Base-by-base conservation (phyloP, 108 stramenopile species). In the Mayamaea pseudoterrestris region DNA sequence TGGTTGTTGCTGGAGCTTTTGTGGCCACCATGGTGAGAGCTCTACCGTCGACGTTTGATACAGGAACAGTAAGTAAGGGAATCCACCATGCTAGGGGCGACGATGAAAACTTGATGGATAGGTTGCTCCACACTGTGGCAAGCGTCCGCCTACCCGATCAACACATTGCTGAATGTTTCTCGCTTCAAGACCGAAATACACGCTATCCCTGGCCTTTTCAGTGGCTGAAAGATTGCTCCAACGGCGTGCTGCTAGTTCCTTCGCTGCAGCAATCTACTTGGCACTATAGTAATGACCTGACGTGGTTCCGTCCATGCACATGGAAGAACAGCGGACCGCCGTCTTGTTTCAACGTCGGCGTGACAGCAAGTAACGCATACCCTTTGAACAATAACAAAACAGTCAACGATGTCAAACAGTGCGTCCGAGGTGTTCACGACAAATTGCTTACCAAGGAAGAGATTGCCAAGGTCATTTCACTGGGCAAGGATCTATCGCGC, bases 351-450 rank as follows among this genome's bases (percentile, higher is more conserved):
- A 20, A 32, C 31, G 14, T 22, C 2, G 61, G 65, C 9, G 21
- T 68, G n/a, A 41, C 64, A 27, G 48, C 44, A 14, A 43, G 43
- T 18, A 34, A 8, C 3, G 37, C 37, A 18, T n/a, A n/a, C n/a
- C n/a, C n/a, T n/a, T n/a, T n/a, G n/a, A n/a, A n/a, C n/a, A n/a
- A n/a, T n/a, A n/a, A n/a, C n/a, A n/a, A n/a, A n/a, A n/a, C n/a
- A n/a, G n/a, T n/a, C 41, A 42, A n/a, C n/a, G 21, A 5, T 1
- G 34, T 5, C 25, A 14, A 46, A 18, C 9, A 20, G 29, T 75
- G 73, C 44, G 69, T 75, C 40, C 60, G 73, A 16, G 73, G 73
- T 13, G 56, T 75, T 1, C 73, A 75, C 40, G 73, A 75, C 31
- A 39, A 61, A 32, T 8, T 55, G 18, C 29, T 67, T 7, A 2